phyloP scores from a whole-genome alignment of 352 stramenopile genomes.

The Halophytophthora batemanensis region DNA sequence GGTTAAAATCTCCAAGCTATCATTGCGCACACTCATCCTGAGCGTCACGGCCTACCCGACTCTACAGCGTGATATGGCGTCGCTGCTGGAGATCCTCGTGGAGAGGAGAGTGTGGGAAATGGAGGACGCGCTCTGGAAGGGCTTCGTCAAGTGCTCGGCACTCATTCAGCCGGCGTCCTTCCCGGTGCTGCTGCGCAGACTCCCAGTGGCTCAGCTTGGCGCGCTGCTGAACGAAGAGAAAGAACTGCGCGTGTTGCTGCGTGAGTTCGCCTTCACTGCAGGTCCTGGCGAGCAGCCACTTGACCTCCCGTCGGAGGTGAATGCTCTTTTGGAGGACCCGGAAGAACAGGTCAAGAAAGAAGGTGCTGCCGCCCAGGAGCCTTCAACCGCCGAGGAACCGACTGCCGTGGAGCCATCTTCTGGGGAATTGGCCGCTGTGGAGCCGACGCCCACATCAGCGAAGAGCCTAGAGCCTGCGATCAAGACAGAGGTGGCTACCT shows the following conservation, averaged over 20 bases:
- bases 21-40: constrained; percentile 74
- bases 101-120: constrained; percentile 64
- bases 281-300: constrained; percentile 26
- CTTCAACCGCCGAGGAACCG: no score
- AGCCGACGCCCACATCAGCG: no score
- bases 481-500: no score
- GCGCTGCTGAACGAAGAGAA: constrained; percentile 59
- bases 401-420: no score
- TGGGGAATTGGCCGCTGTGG: no score
- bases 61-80: constrained; percentile 59
- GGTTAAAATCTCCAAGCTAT: constrained; percentile 59
- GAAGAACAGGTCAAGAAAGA: constrained; percentile 3
- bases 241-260: constrained; percentile 45
- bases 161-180: constrained; percentile 76
- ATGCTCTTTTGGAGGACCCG: constrained; percentile 25
- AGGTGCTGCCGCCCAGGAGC: no score
- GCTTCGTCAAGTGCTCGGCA: constrained; percentile 75
- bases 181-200: constrained; percentile 46
- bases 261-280: constrained; percentile 36
- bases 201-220: constrained; percentile 49
- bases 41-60: constrained; percentile 70
- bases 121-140: constrained; percentile 73
- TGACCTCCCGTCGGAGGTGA: constrained; percentile 29
- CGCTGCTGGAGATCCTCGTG: constrained; percentile 52
- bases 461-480: no score